Evolutionary conservation across 2,329 filamentous ascomycete genomes (phyloP).

Genomic region (Tolypocladium pustulatum): DNA sequence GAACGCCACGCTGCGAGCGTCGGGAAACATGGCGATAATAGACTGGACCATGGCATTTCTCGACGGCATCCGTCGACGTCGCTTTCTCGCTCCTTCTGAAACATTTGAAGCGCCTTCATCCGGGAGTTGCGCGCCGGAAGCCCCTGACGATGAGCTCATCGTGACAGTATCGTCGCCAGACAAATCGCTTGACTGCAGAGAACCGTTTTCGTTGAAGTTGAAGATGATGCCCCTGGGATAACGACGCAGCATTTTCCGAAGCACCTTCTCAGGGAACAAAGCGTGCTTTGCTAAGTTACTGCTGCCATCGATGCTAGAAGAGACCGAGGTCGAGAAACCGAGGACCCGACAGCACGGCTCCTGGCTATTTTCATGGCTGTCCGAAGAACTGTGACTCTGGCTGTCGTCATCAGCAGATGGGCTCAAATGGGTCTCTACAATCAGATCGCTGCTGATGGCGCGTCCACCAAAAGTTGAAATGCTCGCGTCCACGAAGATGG

Average conservation of each 20-base stretch:
- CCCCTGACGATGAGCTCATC: neutral
- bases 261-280: neutral
- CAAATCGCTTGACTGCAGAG: neutral
- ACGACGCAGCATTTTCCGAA: neutral
- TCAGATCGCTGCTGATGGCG: neutral
- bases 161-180: neutral
- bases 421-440: neutral
- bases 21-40: neutral
- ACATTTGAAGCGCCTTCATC: neutral
- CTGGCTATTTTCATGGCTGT: neutral
- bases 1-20: neutral
- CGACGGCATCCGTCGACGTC: neutral
- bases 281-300: neutral
- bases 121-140: neutral
- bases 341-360: neutral
- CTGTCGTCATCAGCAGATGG: neutral
- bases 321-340: neutral
- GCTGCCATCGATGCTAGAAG: neutral
- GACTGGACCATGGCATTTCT: neutral
- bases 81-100: neutral
- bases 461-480: neutral
- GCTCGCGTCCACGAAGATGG: neutral
- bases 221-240: neutral
- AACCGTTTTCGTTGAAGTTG: neutral
- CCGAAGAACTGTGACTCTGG: neutral